phyloP scores from a whole-genome alignment of 257 asterid species.

The Solanum rostratum region DNA sequence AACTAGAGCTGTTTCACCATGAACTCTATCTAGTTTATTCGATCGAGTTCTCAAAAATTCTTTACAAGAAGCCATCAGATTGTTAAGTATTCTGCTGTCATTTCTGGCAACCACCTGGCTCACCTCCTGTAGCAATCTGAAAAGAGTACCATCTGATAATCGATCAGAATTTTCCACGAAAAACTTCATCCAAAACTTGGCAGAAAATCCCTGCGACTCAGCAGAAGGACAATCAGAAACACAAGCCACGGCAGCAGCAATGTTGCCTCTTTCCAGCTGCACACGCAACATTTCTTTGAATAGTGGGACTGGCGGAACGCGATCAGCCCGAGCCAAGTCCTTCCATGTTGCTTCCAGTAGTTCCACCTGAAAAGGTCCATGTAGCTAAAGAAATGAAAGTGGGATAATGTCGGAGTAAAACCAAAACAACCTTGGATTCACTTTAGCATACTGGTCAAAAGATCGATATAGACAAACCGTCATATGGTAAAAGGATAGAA shows the following conservation, averaged over 20 bases:
- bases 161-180: conserved; percentile 31
- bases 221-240: conserved; percentile 24
- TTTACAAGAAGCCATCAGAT: conserved; percentile 40
- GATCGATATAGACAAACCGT: neutral
- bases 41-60: conserved; percentile 23
- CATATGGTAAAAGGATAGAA: neutral
- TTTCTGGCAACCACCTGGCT: conserved; percentile 4
- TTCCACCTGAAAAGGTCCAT: conserved; percentile 25
- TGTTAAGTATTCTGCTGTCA: conserved; percentile 28
- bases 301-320: conserved; percentile 48
- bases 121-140: conserved; percentile 26
- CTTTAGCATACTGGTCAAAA: neutral
- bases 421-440: neutral
- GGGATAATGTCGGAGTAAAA: neutral
- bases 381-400: neutral
- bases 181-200: conserved; percentile 56
- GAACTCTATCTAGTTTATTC: neutral
- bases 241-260: conserved; percentile 40
- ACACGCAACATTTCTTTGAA: conserved; percentile 47
- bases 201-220: conserved; percentile 46
- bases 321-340: conserved; percentile 39
- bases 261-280: conserved; percentile 46
- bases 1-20: neutral
- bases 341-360: conserved; percentile 68
- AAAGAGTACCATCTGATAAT: conserved; percentile 26